Evolutionary conservation across 164 flowering plant species (phyloP), one percentile per base, ranked within the genome.

Genomic region (Houttuynia cordata): DNA sequence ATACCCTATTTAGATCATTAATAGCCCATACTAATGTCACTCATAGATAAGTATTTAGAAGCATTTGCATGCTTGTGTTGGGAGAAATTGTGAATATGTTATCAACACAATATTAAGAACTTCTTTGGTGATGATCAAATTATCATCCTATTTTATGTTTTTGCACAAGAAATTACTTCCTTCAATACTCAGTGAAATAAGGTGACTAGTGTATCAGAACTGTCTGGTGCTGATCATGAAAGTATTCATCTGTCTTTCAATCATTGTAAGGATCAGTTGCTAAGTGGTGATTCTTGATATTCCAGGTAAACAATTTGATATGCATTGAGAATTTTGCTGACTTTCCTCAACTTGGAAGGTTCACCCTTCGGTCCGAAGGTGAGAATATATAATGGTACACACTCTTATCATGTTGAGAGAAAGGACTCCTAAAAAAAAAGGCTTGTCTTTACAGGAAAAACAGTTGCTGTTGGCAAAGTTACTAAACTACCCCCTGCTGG

Each of bases 341-440:
- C 61, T 83, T 88, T 59, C 77, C 93, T 23, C 99, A 94, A 74
- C 97, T 94, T 54, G 99, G 99, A 59, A 81, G 99, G 72, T 94
- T 94, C 64, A 94, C 97, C 39, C 95, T 94, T 72, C 91, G 97
- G 1, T 81, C 96, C 50, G 99, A 94, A 85, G 99, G 99, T 93
- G 59, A 67, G 37, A 51, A 10, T 21, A 50, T n/a, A 3, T 1
- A 39, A 1, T 49, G 50, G 3, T 23, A 13, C 8, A 10, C 17
- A 61, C 10, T 64, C 49, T 63, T 19, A 23, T 56, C 19, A 4
- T n/a, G n/a, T 45, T 21, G 13, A 23, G 15, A 45, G 49, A 45
- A 45, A 45, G 14, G 15, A 60, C 24, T 62, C 51, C 39, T 56
- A 24, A 30, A 22, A 23, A n/a, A 0, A 42, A 39, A 14, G 1